phyloP scores from a whole-genome alignment of 2,329 filamentous ascomycete genomes.

The Trichoderma hamatum region DNA sequence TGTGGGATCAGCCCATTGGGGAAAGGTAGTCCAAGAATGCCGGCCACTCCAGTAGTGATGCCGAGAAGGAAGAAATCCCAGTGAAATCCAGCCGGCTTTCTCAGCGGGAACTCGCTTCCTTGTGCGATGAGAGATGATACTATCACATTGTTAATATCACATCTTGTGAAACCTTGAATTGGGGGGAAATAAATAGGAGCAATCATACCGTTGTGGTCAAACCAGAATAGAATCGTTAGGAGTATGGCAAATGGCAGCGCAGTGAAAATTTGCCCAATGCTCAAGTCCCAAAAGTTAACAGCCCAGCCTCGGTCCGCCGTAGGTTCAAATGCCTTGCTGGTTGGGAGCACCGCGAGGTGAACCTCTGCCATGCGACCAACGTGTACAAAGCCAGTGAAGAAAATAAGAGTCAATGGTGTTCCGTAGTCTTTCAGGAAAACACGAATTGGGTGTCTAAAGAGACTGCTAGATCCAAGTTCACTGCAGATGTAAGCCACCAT shows the following conservation, averaged over 20 bases:
- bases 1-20: slow-evolving; percentile 84
- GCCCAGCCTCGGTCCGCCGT: slow-evolving; percentile 76
- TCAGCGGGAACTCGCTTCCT: slow-evolving; percentile 78
- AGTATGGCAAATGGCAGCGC: slow-evolving; percentile 86
- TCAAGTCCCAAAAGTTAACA: slow-evolving; percentile 79
- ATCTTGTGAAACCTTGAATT: not conserved
- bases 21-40: slow-evolving; percentile 76
- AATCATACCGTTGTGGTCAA: slow-evolving; percentile 76
- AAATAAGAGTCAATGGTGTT: slow-evolving; percentile 78
- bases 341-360: slow-evolving; percentile 71
- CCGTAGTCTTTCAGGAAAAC: slow-evolving; percentile 90
- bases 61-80: slow-evolving; percentile 85
- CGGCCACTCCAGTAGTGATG: slow-evolving; percentile 74
- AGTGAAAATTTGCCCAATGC: slow-evolving; percentile 73
- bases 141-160: slow-evolving; percentile 36
- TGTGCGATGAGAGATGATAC: slow-evolving; percentile 83
- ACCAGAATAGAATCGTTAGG: slow-evolving; percentile 84
- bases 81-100: slow-evolving; percentile 81
- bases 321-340: slow-evolving; percentile 75
- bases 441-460: slow-evolving; percentile 75
- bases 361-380: slow-evolving; percentile 79
- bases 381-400: slow-evolving; percentile 89
- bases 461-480: slow-evolving; percentile 67
- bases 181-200: not conserved
- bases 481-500: slow-evolving; percentile 75